Evolutionary conservation across 2,329 filamentous ascomycete species (phyloP), one percentile per base, ranked within the genome.

Genomic region (Phoma sp.): DNA sequence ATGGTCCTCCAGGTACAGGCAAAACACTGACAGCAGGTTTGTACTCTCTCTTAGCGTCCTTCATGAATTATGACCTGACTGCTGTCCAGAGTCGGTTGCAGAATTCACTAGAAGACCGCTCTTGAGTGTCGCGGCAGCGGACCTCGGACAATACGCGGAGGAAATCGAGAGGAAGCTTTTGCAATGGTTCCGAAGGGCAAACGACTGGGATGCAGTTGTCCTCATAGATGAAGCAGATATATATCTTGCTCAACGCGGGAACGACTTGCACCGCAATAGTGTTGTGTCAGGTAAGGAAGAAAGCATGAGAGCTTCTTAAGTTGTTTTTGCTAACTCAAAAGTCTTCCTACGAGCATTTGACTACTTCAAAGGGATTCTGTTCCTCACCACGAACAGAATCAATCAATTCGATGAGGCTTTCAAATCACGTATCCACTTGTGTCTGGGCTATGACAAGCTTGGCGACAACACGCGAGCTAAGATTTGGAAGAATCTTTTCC

Each of bases 1-100:
- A 65, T 75, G 93, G 93, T 0, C 93, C 93, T 5, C 95, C 93
- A 1, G 93, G 93, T 74, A 97, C 93, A 5, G 93, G 95, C 66
- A 98, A 98, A 81, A 98, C 93, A 2, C 81, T 98, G 8, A 64
- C 73, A n/a, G 63, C 71, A 27, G 73, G 70, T 71, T 55, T 37
- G 58, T 55, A 29, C 38, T 29, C 24, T 33, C 11, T 14, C 3
- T 33, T 10, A 1, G 29, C 2, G 10, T 29, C 27, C 6, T 7
- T 29, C 27, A 29, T 9, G 27, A 29, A 4, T 29, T 10, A 11
- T 13, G 10, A 44, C 23, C 37, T 48, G 9, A 48, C 8, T 5
- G 4, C 3, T 14, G 42, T 10, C 5, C 6, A 59, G 67, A 69
- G 47, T 61, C 55, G 13, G 59, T 65, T 5, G 65, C 67, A 4